Conservation (phyloP, 495 filamentous ascomycete genomes). For the Penicillium lividum region DNA sequence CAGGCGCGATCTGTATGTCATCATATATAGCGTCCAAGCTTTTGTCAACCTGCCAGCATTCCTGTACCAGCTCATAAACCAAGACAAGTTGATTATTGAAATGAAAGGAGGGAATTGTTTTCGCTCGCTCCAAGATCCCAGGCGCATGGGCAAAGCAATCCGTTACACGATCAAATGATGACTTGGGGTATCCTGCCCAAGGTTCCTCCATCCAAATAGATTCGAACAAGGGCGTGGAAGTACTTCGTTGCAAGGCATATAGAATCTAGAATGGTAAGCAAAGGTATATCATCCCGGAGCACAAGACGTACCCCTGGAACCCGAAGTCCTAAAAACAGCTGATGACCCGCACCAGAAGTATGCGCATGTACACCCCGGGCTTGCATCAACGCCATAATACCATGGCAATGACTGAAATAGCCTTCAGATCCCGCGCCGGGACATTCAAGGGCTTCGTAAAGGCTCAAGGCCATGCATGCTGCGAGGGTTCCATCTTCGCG, state of each 20-base stretch:
- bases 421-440: constrained; percentile 25
- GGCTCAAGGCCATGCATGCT: constrained; percentile 33
- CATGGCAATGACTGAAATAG: constrained; percentile 35
- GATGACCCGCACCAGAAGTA: constrained; percentile 27
- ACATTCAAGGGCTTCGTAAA: constrained; percentile 43
- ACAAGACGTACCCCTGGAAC: constrained; percentile 25
- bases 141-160: constrained; percentile 31
- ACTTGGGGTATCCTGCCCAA: constrained; percentile 26
- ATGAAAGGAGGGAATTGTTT: constrained; percentile 1
- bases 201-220: constrained; percentile 31
- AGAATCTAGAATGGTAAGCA: not conserved
- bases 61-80: not conserved
- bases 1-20: not conserved
- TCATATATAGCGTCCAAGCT: not conserved
- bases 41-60: not conserved
- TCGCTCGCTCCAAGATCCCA: constrained; percentile 21
- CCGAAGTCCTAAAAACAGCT: constrained; percentile 33
- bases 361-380: constrained; percentile 34
- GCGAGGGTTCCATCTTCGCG: constrained; percentile 36
- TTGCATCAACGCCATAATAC: constrained; percentile 32
- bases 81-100: not conserved
- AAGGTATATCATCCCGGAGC: not conserved
- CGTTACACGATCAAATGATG: constrained; percentile 23
- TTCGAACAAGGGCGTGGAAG: constrained; percentile 28
- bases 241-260: constrained; percentile 10